Base-by-base conservation (phyloP, 2,329 filamentous ascomycete genomes). In the Pyrenophora teres region DNA sequence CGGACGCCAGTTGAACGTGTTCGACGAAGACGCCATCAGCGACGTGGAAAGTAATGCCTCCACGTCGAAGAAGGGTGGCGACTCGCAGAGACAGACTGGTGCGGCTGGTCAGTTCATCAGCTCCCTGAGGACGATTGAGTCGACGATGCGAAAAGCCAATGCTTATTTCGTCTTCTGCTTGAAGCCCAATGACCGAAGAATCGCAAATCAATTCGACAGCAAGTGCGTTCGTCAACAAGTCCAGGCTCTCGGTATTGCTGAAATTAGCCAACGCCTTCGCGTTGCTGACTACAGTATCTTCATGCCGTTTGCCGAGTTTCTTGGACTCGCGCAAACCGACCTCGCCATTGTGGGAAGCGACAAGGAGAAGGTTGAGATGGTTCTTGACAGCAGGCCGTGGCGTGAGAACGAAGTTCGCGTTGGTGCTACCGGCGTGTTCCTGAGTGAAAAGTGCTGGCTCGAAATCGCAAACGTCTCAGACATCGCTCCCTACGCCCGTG, bases 181-280 rank as follows among this genome's bases (percentile, higher is more conserved):
- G 58, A 99, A 99, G 76, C 93, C 94, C 18, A 99, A 99, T 64
- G 94, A 99, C 71, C 85, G 94, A 46, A 87, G 94, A 42, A 99
- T 99, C 61, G 93, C 94, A 56, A 99, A 99, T 63, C 94, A 99
- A 69, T 99, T 97, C 65, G 94, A 99, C 74, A 97, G 92, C 82
- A 97, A 97, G 75, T 99, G 94, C 71, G 94, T 99, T 18, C 87
- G 94, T 3, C 90, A 89, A 9, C 94, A 99, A 71, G 84, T 99
- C 1, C 93, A 97, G 70, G 96, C 92, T 0, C 90, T 97, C 62
- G 94, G 94, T 27, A 96, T 99, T 66, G 92, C 92, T 1, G 94
- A 99, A 71, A 97, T 99, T 73, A 96, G 92, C 70, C 92, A 97
- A 70, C 84, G 94, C 16, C 81, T 99, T 33, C 86, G 92, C 42